These are phyloP conservation scores for Noccaea caerulescens DNA, from an alignment of 345 rosid genomes.

Conservation along the genomic window DNA sequence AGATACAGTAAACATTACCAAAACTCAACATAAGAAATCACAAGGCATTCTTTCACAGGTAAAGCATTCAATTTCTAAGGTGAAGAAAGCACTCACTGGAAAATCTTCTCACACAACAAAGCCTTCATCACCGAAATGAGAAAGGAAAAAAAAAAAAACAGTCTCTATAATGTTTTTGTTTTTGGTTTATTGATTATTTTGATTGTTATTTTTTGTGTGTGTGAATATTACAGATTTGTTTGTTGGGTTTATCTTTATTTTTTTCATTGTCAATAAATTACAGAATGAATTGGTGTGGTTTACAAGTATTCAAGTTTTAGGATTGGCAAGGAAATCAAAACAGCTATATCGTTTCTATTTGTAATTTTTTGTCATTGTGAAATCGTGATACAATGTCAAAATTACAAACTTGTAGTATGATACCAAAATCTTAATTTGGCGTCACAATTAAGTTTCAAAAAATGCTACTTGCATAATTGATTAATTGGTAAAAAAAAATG, in stretches of 20 bases:
- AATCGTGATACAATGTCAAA: too few relatives aligned
- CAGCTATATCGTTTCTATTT: too few relatives aligned
- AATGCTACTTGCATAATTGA: too few relatives aligned
- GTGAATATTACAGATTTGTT: slow-evolving; percentile 42
- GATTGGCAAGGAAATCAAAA: too few relatives aligned
- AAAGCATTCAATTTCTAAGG: slow-evolving; percentile 87
- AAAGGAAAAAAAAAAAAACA: neutral
- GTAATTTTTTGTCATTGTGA: too few relatives aligned
- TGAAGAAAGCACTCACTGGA: slow-evolving; percentile 83
- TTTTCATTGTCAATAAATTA: slow-evolving; percentile 25
- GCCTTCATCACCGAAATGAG: slow-evolving; percentile 55
- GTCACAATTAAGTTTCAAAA: too few relatives aligned
- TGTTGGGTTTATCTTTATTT: slow-evolving; percentile 5
- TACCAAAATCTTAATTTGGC: too few relatives aligned
- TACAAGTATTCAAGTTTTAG: neutral
- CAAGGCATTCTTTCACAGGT: slow-evolving; percentile 83
- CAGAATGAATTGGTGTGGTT: slow-evolving; percentile 35
- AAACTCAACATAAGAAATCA: slow-evolving; percentile 68
- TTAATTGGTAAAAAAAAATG: too few relatives aligned
- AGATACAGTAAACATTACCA: slow-evolving; percentile 57
- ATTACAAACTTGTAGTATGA: too few relatives aligned
- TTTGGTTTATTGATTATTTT: slow-evolving; percentile 35
- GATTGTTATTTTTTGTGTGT: slow-evolving; percentile 18
- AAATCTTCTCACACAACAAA: slow-evolving; percentile 71
- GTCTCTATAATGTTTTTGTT: neutral